Evolutionary conservation across 305 asterid species (phyloP).

Genomic region (Petunia hybrid): DNA sequence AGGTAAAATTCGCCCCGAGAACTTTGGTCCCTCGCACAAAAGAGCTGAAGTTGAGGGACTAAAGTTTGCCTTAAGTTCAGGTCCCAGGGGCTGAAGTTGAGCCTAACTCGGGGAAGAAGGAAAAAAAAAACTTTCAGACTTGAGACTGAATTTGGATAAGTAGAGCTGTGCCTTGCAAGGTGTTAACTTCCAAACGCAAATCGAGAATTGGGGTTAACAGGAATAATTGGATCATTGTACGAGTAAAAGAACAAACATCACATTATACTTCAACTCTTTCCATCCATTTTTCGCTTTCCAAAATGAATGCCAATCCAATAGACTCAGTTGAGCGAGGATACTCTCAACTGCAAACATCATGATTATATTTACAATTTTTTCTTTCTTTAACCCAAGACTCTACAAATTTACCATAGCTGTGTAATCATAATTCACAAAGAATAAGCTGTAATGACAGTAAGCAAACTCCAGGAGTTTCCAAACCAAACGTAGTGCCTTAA

Average conservation of each 20-base stretch:
- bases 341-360: conserved; percentile 13
- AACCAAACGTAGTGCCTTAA: neutral
- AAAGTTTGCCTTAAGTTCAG: no score
- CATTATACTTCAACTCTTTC: neutral
- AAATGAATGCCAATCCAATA: neutral
- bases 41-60: no score
- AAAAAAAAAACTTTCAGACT: no score
- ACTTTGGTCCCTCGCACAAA: no score
- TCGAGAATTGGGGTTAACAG: neutral
- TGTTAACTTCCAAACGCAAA: neutral
- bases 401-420: conserved; percentile 19
- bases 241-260: neutral
- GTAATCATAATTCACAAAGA: conserved; percentile 28
- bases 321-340: neutral
- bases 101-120: no score
- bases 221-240: neutral
- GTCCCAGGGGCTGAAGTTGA: no score
- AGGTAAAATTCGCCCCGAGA: no score
- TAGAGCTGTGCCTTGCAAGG: no score
- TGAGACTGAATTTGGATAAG: no score
- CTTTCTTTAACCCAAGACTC: conserved; percentile 5
- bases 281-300: neutral
- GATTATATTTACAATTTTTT: conserved; percentile 6
- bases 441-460: neutral
- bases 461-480: conserved; percentile 10